phyloP scores from a whole-genome alignment of 306 rosid genomes.

The Erythrophleum fordii region DNA sequence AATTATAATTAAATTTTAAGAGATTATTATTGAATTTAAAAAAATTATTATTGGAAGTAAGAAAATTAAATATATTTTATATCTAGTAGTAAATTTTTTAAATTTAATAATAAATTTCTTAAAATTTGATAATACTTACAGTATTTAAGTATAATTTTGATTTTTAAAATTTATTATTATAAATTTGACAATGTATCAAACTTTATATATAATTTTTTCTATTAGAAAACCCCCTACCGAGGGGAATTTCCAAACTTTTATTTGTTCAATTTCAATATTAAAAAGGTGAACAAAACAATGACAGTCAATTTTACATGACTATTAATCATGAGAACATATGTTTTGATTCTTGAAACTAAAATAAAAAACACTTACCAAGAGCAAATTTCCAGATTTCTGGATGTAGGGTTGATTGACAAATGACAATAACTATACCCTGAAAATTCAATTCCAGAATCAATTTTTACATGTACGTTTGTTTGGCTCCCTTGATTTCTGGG shows the following conservation, averaged over 20 bases:
- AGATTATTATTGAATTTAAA: no score
- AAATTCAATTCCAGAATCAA: neutral
- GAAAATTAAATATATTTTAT: no score
- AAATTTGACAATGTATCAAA: no score
- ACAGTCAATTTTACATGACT: neutral
- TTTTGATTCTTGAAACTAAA: neutral
- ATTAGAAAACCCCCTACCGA: neutral
- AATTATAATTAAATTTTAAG: no score
- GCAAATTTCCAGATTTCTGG: neutral
- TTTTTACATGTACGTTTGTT: neutral
- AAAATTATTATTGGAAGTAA: no score
- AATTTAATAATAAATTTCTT: no score
- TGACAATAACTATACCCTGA: neutral
- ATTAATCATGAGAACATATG: neutral
- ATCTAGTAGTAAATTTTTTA: no score
- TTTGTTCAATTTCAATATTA: neutral
- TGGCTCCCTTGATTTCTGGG: neutral
- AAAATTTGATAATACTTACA: no score
- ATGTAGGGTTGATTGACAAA: neutral
- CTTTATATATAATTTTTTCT: no score
- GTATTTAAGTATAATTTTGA: no score
- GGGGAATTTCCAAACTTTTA: neutral
- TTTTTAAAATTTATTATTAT: no score
- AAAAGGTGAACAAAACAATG: neutral
- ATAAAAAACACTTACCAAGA: neutral